Evolutionary conservation across 2,329 filamentous ascomycete genomes (phyloP).

Genomic region (Septoria linicola): DNA sequence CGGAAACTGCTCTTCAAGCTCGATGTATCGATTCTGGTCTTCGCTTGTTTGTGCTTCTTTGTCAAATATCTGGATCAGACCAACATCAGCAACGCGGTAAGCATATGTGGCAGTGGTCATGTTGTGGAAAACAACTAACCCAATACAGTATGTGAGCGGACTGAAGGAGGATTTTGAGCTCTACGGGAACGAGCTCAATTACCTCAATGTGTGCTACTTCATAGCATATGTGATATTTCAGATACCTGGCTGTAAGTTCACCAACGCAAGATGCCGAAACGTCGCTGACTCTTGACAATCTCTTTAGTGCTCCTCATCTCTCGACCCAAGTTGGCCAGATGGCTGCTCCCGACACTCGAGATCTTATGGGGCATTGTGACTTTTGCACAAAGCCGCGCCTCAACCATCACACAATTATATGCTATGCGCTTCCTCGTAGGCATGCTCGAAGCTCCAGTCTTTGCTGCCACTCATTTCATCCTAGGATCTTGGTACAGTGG

Average conservation of each 20-base stretch:
- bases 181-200: slow-evolving; percentile 43
- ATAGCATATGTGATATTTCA: slow-evolving; percentile 42
- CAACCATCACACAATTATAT: slow-evolving; percentile 42
- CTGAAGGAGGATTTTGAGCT: slow-evolving; percentile 44
- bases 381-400: slow-evolving; percentile 42
- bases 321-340: slow-evolving; percentile 31
- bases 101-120: not conserved
- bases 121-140: too few species aligned
- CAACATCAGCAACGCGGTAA: slow-evolving; percentile 44
- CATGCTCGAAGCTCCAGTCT: slow-evolving; percentile 57
- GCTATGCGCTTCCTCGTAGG: slow-evolving; percentile 46
- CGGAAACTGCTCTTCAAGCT: slow-evolving; percentile 24
- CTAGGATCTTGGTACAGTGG: slow-evolving; percentile 62
- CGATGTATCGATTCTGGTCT: slow-evolving; percentile 20
- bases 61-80: slow-evolving; percentile 30
- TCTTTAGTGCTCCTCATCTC: slow-evolving; percentile 43
- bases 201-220: slow-evolving; percentile 38
- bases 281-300: too few species aligned
- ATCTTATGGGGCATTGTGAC: slow-evolving; percentile 45
- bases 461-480: slow-evolving; percentile 60
- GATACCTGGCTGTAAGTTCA: slow-evolving; percentile 40
- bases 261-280: too few species aligned
- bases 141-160: slow-evolving; percentile 41
- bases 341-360: slow-evolving; percentile 40
- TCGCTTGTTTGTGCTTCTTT: slow-evolving; percentile 16